Conservation (phyloP, 306 rosid species). For the Quercus engelmannii region DNA sequence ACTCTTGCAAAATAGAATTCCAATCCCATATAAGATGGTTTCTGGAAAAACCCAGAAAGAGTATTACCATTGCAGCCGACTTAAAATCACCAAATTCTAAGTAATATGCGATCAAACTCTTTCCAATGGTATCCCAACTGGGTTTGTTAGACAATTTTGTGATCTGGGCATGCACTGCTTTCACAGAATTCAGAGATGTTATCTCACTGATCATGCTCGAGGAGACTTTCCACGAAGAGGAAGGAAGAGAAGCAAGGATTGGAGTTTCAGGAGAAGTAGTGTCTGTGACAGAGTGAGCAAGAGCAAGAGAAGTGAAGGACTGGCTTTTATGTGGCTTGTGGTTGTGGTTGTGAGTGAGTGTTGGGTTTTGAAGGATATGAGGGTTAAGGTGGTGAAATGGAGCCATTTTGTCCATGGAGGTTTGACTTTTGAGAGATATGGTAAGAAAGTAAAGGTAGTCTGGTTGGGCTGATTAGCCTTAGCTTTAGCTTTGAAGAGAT, state of each 20-base stretch:
- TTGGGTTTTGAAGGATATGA: conserved; percentile 25
- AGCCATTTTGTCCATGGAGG: conserved; percentile 45
- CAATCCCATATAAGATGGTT: conserved; percentile 44
- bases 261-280: conserved; percentile 1
- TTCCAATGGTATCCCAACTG: conserved; percentile 30
- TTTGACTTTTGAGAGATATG: neutral
- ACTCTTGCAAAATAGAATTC: conserved; percentile 49
- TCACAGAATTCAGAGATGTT: conserved; percentile 46
- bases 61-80: conserved; percentile 44
- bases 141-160: conserved; percentile 38
- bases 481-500: neutral
- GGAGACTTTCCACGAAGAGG: conserved; percentile 26
- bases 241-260: conserved; percentile 22
- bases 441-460: conserved; percentile 11
- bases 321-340: conserved; percentile 30
- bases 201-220: conserved; percentile 19
- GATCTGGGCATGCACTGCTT: conserved; percentile 51
- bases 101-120: conserved; percentile 39
- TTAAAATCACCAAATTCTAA: conserved; percentile 52
- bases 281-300: conserved; percentile 14
- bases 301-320: conserved; percentile 26
- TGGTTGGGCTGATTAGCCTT: neutral
- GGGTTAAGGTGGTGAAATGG: conserved; percentile 34
- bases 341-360: neutral
- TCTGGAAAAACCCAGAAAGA: conserved; percentile 49